phyloP scores from a whole-genome alignment of 352 stramenopile genomes.

The Phytophthora pseudosyringae region DNA sequence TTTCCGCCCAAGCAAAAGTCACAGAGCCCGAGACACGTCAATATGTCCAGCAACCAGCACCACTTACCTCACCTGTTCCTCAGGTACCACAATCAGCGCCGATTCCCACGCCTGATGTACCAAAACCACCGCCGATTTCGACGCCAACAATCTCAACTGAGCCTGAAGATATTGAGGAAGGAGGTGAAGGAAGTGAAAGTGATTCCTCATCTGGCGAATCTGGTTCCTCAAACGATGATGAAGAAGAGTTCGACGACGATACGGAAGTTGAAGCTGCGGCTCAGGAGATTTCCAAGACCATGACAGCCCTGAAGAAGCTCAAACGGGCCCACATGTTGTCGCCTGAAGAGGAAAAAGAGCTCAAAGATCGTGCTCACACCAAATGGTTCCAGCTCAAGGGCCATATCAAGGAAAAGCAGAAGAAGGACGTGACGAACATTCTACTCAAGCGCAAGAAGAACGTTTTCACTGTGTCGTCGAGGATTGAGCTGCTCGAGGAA shows the following conservation, averaged over 20 bases:
- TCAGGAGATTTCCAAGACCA: conserved; percentile 56
- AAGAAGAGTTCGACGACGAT: conserved; percentile 21
- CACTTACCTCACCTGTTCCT: not conserved
- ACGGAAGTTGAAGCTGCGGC: conserved; percentile 25
- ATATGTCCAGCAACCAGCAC: not conserved
- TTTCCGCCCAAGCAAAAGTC: not conserved
- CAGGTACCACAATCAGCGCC: not conserved
- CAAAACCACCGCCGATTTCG: not conserved
- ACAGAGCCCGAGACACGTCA: conserved; percentile 4
- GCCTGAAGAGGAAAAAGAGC: conserved; percentile 60
- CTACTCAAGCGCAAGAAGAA: conserved; percentile 84
- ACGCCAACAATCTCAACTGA: not conserved
- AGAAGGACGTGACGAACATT: conserved; percentile 78
- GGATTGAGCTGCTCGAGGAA: conserved; percentile 76
- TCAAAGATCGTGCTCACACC: conserved; percentile 65
- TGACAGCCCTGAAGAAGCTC: conserved; percentile 72
- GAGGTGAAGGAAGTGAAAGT: conserved; percentile 18
- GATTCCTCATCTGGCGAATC: conserved; percentile 16
- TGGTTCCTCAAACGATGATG: conserved; percentile 15
- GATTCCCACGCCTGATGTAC: not conserved
- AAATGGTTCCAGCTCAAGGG: conserved; percentile 80
- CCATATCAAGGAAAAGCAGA: conserved; percentile 80
- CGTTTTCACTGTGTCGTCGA: conserved; percentile 75
- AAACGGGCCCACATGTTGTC: conserved; percentile 68
- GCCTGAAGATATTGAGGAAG: conserved; percentile 1